Evolutionary conservation across 257 asterid genomes (phyloP), one percentile per base, ranked within the genome.

Genomic region (Fraxinus cuspidata): DNA sequence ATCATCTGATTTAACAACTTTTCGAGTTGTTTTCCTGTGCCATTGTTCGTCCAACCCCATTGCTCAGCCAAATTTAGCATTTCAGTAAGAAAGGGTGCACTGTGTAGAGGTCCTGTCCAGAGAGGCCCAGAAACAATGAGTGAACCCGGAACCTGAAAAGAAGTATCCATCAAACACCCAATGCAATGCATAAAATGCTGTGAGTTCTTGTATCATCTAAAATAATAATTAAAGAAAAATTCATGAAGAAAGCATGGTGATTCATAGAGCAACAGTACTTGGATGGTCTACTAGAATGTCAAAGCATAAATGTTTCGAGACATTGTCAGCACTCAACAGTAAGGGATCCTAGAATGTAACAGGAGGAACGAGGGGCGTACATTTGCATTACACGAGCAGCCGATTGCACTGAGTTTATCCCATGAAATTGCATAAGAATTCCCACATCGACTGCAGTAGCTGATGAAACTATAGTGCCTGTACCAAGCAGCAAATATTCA

Each of bases 21-120:
- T 73, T 85, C 94, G n/a, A 95, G 86, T 79, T 81, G 86, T 71
- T 83, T 86, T 75, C 97, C 97, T 10, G 71, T 78, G 81, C 80
- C 88, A 83, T 89, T 81, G 76, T 90, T 84, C 25, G 84, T 80
- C 98, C 99, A 93, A 73, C 91, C 96, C 99, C 97, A 95, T n/a
- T 88, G 83, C 71, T 77, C 86, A 21, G 98, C 96, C 90, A 95
- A 83, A 81, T 83, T 82, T 21, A 79, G 89, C 90, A 95, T 90
- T 74, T 83, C 87, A 3, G 86, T 78, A 13, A 95, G 86, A 83
- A 84, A 88, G 18, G 87, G 70, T 70, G 90, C 73, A 74, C 79
- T 79, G 84, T 93, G 99, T 77, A 93, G 97, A 72, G 97, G 97
- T 49, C 99, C 98, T 64, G 94, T 95, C 97, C 98, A 95, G 27